Percentiles rank a stretch among this genome's conserved stretches.
Conservation (phyloP, 2,329 filamentous ascomycete species). For the Penicillium brevicompactum region DNA sequence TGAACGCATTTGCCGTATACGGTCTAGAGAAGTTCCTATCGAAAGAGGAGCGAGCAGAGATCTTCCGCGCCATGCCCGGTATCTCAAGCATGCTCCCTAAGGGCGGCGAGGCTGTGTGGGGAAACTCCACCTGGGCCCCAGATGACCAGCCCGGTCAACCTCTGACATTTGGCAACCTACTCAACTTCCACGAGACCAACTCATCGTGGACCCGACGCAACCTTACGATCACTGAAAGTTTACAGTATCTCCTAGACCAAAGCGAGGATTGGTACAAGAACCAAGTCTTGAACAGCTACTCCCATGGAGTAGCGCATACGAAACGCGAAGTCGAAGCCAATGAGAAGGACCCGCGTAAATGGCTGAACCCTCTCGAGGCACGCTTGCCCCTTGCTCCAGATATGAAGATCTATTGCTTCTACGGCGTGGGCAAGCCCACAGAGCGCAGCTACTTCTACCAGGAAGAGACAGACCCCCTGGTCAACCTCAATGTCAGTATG, state of each 20-base stretch:
- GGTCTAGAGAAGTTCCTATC: conserved; percentile 94
- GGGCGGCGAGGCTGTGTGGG: conserved; percentile 93
- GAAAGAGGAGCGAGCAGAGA: conserved; percentile 84
- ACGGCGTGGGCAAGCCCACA: conserved; percentile 88
- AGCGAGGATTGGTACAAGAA: conserved; percentile 84
- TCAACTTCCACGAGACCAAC: conserved; percentile 75
- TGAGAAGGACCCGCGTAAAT: conserved; percentile 75
- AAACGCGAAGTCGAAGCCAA: conserved; percentile 78
- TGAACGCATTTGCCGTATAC: conserved; percentile 95
- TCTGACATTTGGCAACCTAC: conserved; percentile 74
- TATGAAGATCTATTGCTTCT: conserved; percentile 96
- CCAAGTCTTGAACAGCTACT: conserved; percentile 75
- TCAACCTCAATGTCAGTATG: conserved; percentile 57
- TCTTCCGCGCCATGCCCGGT: conserved; percentile 96
- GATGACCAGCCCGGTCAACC: conserved; percentile 78
- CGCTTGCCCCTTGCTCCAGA: conserved; percentile 82
- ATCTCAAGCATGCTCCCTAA: conserved; percentile 96
- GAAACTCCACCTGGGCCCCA: conserved; percentile 81
- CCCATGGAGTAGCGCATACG: conserved; percentile 83
- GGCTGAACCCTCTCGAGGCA: conserved; percentile 95
- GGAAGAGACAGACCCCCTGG: conserved; percentile 65
- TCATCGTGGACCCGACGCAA: conserved; percentile 69
- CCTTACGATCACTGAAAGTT: conserved; percentile 75
- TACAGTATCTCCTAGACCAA: conserved; percentile 75
- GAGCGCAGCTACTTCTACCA: conserved; percentile 93